Conservation (phyloP, 495 filamentous ascomycete genomes). For the Xylaria telfairii region DNA sequence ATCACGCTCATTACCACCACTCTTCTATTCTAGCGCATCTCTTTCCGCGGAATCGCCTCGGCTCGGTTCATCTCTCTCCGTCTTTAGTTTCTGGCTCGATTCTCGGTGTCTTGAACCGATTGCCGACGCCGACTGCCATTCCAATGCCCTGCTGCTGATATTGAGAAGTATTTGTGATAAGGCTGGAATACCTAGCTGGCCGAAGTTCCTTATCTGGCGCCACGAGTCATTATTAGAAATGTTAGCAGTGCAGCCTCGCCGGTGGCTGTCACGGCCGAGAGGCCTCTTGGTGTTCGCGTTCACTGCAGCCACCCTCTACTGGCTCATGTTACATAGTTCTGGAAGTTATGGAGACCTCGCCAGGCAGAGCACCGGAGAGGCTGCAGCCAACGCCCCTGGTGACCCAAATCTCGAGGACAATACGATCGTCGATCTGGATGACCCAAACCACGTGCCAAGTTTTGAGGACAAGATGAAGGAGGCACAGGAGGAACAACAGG, state of each 20-base stretch:
- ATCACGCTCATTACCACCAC: constrained; percentile 19
- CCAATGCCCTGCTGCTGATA: neutral
- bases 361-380: neutral
- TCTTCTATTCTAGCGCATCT: neutral
- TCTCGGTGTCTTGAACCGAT: neutral
- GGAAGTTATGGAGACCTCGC: constrained; percentile 11
- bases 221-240: constrained; percentile 25
- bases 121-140: neutral
- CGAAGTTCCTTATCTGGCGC: neutral
- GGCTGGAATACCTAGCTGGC: neutral
- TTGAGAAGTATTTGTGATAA: neutral
- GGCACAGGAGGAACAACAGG: constrained; percentile 36
- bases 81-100: neutral
- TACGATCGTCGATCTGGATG: neutral
- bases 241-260: constrained; percentile 52
- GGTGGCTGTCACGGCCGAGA: constrained; percentile 57
- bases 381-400: neutral
- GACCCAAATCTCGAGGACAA: neutral
- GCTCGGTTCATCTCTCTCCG: neutral
- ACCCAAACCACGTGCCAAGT: constrained; percentile 16
- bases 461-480: constrained; percentile 37
- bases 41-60: neutral
- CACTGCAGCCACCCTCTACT: constrained; percentile 40
- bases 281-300: constrained; percentile 36
- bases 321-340: constrained; percentile 36